Conservation (phyloP, 352 stramenopile species). For the Globisporangium heterothallicum region DNA sequence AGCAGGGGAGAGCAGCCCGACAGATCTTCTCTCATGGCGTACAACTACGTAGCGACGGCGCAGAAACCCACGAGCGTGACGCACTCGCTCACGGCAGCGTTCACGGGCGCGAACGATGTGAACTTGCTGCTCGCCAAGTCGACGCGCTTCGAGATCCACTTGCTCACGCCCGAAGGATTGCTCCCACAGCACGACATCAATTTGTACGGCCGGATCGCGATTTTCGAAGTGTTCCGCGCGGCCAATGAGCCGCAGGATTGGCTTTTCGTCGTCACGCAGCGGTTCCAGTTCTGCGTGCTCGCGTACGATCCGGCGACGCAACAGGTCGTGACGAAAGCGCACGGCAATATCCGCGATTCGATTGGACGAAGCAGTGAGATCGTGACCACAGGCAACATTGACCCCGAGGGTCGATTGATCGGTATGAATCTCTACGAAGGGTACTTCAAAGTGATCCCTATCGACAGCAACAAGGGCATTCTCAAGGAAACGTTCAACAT, state of each 20-base stretch:
- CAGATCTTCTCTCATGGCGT: conserved; percentile 38
- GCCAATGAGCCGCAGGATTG: conserved; percentile 74
- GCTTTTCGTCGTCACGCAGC: conserved; percentile 87
- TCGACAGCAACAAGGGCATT: conserved; percentile 72
- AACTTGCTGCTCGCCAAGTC: conserved; percentile 89
- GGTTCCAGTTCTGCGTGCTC: conserved; percentile 89
- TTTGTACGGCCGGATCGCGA: conserved; percentile 84
- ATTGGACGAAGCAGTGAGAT: conserved; percentile 87
- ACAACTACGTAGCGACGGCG: conserved; percentile 92
- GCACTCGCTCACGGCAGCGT: conserved; percentile 88
- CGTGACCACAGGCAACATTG: conserved; percentile 85
- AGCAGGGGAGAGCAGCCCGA: background rate
- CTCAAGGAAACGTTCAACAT: conserved; percentile 90
- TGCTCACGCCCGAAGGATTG: conserved; percentile 83
- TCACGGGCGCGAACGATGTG: conserved; percentile 82
- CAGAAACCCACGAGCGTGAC: conserved; percentile 92
- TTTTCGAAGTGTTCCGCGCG: conserved; percentile 82
- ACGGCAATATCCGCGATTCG: conserved; percentile 81
- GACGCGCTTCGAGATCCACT: conserved; percentile 86
- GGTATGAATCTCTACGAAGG: conserved; percentile 91
- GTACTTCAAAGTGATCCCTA: conserved; percentile 89
- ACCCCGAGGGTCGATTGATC: conserved; percentile 80
- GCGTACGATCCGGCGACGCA: conserved; percentile 65
- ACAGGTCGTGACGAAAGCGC: conserved; percentile 80
- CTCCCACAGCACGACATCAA: conserved; percentile 81